Evolutionary conservation across 345 rosid genomes (phyloP), one percentile per base, ranked within the genome.

Genomic region (Aurinia saxatilis): DNA sequence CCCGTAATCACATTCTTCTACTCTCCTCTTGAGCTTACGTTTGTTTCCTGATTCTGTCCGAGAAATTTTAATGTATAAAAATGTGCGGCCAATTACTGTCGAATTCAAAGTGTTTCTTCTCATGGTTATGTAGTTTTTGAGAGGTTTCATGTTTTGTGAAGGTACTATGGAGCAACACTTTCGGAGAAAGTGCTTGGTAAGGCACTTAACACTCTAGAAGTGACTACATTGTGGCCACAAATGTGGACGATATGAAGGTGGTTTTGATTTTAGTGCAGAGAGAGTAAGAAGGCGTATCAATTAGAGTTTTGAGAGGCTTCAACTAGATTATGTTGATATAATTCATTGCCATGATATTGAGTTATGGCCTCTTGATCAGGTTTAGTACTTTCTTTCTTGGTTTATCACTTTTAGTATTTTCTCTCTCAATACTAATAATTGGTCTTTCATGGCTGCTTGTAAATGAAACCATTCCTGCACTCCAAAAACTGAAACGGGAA

Each of bases 311-410:
- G 83, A 57, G 16, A 83, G 97, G 66, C 73, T 90, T 83, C 95
- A 93, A 75, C 84, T 93, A 63, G 92, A 93, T 46, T 87, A 82
- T 34, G 96, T 93, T 17, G 99, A 93, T 73, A 87, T 84, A 54
- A 80, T 93, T 53, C 97, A 87, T 46, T 90, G 97, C 76, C 97
- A 83, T 45, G 96, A 90, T 66, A 87, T 86, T 17, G 99, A 93
- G 52, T 90, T 82, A 48, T 95, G 87, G 12, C 81, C 95, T 68
- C 97, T 85, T 36, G 96, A 90, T 65, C 91, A 87, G 95, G 96
- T 93, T 69, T 27, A 23, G 7, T 1, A 11, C 36, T 42, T 14
- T 49, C 17, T 10, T 7, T 50, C 44, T 25, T 44, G 39, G 4
- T 15, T 25, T 9, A 38, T 44, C 10, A 29, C 29, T 19, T 7